Percentiles rank a stretch among this genome's conserved stretches.
Conservation (phyloP, 345 rosid species). For the Corymbia maculata region DNA sequence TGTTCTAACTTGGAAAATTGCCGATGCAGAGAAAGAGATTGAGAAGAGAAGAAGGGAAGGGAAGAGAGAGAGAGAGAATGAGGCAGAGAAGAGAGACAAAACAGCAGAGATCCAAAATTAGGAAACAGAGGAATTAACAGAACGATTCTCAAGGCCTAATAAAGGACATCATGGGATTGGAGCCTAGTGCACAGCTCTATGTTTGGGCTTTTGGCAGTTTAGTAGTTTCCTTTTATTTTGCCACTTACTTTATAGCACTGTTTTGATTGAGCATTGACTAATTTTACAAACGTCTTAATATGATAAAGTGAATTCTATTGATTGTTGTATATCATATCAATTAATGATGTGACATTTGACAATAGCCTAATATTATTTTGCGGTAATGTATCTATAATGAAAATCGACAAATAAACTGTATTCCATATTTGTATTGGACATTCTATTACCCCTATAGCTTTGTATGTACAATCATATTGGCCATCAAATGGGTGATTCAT, state of each 20-base stretch:
- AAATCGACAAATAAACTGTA: neutral
- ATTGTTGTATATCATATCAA: neutral
- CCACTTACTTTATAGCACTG: neutral
- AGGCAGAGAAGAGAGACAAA: neutral
- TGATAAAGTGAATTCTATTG: neutral
- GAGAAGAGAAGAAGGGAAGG: neutral
- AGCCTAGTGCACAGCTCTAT: neutral
- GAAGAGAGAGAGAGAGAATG: neutral
- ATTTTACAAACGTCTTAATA: neutral
- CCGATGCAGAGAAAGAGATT: neutral
- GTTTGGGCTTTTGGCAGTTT: neutral
- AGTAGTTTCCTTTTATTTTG: neutral
- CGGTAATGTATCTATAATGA: neutral
- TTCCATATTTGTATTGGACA: neutral
- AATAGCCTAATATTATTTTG: neutral
- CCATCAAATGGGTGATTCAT: neutral
- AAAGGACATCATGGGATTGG: neutral
- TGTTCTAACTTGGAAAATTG: neutral
- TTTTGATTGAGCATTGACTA: neutral
- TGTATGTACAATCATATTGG: neutral
- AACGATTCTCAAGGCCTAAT: neutral
- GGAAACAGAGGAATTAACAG: neutral
- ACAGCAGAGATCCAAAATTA: neutral
- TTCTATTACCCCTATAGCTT: fast-evolving
- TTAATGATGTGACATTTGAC: neutral